Evolutionary conservation across 495 filamentous ascomycete species (phyloP).

Genomic region (Talaromyces adpressus): DNA sequence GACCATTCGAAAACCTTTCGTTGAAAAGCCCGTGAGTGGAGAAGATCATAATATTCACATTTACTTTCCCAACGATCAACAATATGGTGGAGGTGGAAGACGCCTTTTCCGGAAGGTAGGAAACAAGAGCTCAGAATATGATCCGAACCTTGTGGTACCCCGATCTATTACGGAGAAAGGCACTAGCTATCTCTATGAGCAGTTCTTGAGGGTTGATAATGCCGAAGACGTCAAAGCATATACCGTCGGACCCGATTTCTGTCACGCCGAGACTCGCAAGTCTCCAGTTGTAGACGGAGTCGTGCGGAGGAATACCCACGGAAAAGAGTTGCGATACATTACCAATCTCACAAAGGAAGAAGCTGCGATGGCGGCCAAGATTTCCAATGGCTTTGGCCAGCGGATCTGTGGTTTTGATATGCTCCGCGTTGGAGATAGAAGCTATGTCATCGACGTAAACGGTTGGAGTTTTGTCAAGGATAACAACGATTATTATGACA

Average conservation of each 20-base stretch:
- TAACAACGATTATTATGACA: constrained; percentile 97
- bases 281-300: constrained; percentile 95
- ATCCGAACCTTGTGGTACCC: constrained; percentile 66
- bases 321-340: constrained; percentile 94
- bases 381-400: constrained; percentile 89
- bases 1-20: constrained; percentile 83
- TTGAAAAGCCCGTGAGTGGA: constrained; percentile 96
- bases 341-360: constrained; percentile 78
- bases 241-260: constrained; percentile 88
- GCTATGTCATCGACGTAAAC: constrained; percentile 98
- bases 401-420: constrained; percentile 95
- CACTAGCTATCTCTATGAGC: constrained; percentile 90
- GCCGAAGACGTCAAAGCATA: constrained; percentile 98
- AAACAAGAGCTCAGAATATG: constrained; percentile 95
- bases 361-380: constrained; percentile 76
- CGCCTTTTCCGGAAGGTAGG: constrained; percentile 94
- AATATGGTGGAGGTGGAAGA: constrained; percentile 75
- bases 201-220: constrained; percentile 93
- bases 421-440: constrained; percentile 76
- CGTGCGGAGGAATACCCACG: constrained; percentile 90
- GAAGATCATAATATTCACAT: constrained; percentile 99
- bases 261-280: constrained; percentile 94
- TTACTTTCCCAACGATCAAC: constrained; percentile 76
- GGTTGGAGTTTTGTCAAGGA: constrained; percentile 99
- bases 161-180: constrained; percentile 69